Evolutionary conservation across 2,329 filamentous ascomycete genomes (phyloP), one percentile per base, ranked within the genome.

Genomic region (Septoria linicola): DNA sequence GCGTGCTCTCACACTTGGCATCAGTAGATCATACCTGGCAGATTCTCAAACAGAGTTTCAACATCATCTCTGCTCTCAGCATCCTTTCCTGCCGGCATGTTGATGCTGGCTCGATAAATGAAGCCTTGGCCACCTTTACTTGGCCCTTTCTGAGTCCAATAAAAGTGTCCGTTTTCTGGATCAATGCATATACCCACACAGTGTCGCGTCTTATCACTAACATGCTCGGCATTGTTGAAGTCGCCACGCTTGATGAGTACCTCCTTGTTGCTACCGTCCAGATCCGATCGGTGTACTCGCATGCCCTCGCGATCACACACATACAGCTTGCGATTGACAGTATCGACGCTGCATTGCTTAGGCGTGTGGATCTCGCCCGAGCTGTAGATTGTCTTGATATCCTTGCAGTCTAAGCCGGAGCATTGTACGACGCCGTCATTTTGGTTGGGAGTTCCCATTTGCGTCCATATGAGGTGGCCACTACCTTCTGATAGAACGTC

Each of bases 81-180:
- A n/a, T 58, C 62, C 0, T 53, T 20, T 7, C 40, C 40, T 6
- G 21, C 3, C 0, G 72, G 71, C 3, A 69, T 70, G 0, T 71
- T 60, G 0, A 81, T 66, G 13, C 66, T 63, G 0, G 80, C 79
- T 3, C 69, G 64, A 60, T 79, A 79, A 36, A 84, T 80, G 2
- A 75, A 70, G 0, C 81, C 81, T 27, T 72, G 60, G 1, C 64
- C 66, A 0, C 69, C 72, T 62, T 83, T 83, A 2, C 73, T 72
- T 0, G 70, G 66, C 0, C 81, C 81, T 57, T 84, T 83, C 43
- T 83, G 80, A 0, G 76, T 79, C 81, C 80, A 84, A 70, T 78
- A 83, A 42, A 84, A 69, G 34, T 74, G 71, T 11, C 72, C 71
- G 1, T 65, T 64, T 0, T 63, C 49, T n/a, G 25, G 32, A 2